A percentile compares a stretch with the other conserved stretches of the same genome.
These are phyloP conservation scores for Biscutella laevigata DNA, from an alignment of 441 rosid species.

Conservation along the genomic window DNA sequence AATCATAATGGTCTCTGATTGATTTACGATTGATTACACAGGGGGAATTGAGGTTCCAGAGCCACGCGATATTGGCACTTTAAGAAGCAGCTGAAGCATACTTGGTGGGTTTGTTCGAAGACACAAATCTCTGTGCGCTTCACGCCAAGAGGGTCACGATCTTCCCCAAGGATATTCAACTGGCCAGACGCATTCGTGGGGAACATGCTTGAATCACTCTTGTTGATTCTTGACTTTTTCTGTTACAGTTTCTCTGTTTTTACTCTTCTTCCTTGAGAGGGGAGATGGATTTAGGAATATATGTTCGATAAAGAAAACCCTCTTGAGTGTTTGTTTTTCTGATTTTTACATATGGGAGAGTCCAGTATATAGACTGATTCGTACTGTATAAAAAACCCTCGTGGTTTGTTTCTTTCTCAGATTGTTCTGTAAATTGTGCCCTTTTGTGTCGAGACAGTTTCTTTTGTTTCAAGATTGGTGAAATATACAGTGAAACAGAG, in stretches of 20 bases:
- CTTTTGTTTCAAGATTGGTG: no score
- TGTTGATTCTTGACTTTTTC: background rate
- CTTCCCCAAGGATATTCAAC: constrained; percentile 34
- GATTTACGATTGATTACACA: no score
- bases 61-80: background rate
- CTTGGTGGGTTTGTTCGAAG: constrained; percentile 28
- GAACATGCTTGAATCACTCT: background rate
- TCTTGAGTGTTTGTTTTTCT: no score
- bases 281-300: background rate
- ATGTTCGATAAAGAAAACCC: no score
- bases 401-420: background rate
- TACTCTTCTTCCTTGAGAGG: background rate
- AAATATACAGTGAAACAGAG: no score
- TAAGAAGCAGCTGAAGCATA: constrained; percentile 2
- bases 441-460: no score
- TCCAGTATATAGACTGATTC: no score
- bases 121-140: constrained; percentile 33
- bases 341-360: no score
- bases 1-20: no score
- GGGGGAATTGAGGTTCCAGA: background rate
- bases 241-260: background rate
- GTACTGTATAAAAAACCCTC: background rate
- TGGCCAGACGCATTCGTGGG: constrained; percentile 2
- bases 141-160: constrained; percentile 37
- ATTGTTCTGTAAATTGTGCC: background rate